Evolutionary conservation across 2,329 filamentous ascomycete genomes (phyloP).

Genomic region (Arthroderma sp.): DNA sequence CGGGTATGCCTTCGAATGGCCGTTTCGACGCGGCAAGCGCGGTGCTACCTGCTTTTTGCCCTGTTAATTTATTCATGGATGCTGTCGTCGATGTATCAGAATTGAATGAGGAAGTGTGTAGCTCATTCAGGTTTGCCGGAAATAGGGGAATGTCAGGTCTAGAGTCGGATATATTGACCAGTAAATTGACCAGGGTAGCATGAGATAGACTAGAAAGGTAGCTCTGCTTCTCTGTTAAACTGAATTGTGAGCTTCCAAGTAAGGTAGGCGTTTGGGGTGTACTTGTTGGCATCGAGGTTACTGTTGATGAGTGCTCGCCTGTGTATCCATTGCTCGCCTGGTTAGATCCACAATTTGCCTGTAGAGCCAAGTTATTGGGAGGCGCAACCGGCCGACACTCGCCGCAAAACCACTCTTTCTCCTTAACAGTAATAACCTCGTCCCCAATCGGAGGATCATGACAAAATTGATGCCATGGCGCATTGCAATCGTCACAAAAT

Average conservation of each 20-base stretch:
- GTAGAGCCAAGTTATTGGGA: background rate
- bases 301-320: background rate
- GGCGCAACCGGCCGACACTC: conserved; percentile 39
- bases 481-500: conserved; percentile 72
- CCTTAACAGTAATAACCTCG: conserved; percentile 53
- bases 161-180: conserved; percentile 49
- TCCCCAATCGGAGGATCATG: conserved; percentile 64
- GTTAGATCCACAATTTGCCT: background rate
- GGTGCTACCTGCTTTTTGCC: background rate
- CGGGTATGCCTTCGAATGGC: background rate
- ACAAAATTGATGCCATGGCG: conserved; percentile 69
- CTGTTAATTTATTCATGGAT: background rate
- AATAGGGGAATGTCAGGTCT: conserved; percentile 58
- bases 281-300: background rate
- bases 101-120: conserved; percentile 10
- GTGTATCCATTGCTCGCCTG: background rate
- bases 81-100: conserved; percentile 4
- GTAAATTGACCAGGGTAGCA: conserved; percentile 50
- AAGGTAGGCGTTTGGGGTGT: conserved; percentile 11
- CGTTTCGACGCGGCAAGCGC: background rate
- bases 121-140: conserved; percentile 27
- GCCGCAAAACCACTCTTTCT: conserved; percentile 59
- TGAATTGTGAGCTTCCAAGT: conserved; percentile 22
- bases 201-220: conserved; percentile 53
- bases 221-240: conserved; percentile 42